Evolutionary conservation across 2,329 filamentous ascomycete species (phyloP), one percentile per base, ranked within the genome.

Genomic region (Bipolaris victoriae): DNA sequence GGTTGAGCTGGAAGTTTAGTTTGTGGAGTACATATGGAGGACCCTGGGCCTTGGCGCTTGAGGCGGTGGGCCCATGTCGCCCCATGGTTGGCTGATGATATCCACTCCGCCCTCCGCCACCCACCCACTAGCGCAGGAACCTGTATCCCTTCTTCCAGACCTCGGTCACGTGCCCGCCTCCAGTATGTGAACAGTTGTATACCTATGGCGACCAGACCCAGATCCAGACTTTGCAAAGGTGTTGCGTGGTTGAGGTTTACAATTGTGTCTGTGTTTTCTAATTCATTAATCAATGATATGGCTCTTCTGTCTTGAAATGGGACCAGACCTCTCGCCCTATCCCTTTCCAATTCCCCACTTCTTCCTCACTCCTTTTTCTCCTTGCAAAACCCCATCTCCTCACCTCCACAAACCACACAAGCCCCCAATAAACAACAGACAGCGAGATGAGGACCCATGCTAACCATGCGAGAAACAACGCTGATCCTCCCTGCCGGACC

Each of bases 381-480:
- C 48, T 63, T 0, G 60, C 53, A 49, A 68, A 62, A 13, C 60
- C 58, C 44, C 46, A 62, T 24, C 40, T 57, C 40, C 68, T 58
- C 11, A 64, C 60, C 60, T 71, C 68, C 15, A 72, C 67, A 55
- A 71, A 71, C 69, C 68, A 72, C 10, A 70, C 58, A 6, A 52
- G 18, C 13, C 35, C 29, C 68, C 69, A 71, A 52, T 71, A 72
- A n/a, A 54, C 16, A 2, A 39, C 31, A 15, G 47, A 46, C 1
- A 69, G 7, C 24, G 40, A 39, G 10, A 48, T 37, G 16, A 63
- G 57, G 24, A 53, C 18, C 51, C 58, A 68, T 16, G 49, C 48
- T n/a, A 72, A 29, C 68, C 69, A 71, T 20, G 58, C 46, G 18
- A 69, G 60, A 41, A 67, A 13, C 48, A 71, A 29, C 18, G 46